phyloP scores from a whole-genome alignment of 2,329 filamentous ascomycete species.

The Catunica adiposa region DNA sequence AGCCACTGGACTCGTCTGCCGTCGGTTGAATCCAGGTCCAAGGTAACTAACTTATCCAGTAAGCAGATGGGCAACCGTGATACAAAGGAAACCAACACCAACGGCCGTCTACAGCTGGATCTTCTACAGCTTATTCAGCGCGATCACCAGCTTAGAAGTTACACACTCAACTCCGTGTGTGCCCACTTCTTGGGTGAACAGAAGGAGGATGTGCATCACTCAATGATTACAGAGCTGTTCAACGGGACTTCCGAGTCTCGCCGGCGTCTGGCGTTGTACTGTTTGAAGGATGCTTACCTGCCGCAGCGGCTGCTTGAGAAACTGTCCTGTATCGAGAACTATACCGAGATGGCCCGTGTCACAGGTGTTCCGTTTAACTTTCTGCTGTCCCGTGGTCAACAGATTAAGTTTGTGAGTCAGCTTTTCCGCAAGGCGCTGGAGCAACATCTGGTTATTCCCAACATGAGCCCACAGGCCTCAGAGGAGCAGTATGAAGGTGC shows the following conservation, averaged over 20 bases:
- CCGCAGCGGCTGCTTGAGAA: constrained; percentile 94
- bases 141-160: constrained; percentile 88
- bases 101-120: constrained; percentile 83
- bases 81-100: constrained; percentile 85
- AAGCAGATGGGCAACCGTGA: constrained; percentile 98
- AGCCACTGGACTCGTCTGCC: constrained; percentile 76
- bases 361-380: constrained; percentile 97
- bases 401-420: constrained; percentile 95
- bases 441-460: constrained; percentile 86
- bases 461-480: constrained; percentile 50
- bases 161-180: constrained; percentile 91
- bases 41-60: constrained; percentile 77
- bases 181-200: constrained; percentile 92
- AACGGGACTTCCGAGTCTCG: constrained; percentile 90
- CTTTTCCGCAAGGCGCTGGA: constrained; percentile 88
- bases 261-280: constrained; percentile 83
- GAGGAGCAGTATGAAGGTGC: constrained; percentile 90
- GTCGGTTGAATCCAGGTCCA: constrained; percentile 52
- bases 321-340: constrained; percentile 94
- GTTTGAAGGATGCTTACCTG: constrained; percentile 90
- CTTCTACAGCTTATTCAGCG: constrained; percentile 87
- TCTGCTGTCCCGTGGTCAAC: constrained; percentile 78
- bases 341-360: constrained; percentile 98
- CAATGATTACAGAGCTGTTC: constrained; percentile 97
- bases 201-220: constrained; percentile 97